Conservation (phyloP, 768 basidiomycete species). For the Kwoniella sp. region DNA sequence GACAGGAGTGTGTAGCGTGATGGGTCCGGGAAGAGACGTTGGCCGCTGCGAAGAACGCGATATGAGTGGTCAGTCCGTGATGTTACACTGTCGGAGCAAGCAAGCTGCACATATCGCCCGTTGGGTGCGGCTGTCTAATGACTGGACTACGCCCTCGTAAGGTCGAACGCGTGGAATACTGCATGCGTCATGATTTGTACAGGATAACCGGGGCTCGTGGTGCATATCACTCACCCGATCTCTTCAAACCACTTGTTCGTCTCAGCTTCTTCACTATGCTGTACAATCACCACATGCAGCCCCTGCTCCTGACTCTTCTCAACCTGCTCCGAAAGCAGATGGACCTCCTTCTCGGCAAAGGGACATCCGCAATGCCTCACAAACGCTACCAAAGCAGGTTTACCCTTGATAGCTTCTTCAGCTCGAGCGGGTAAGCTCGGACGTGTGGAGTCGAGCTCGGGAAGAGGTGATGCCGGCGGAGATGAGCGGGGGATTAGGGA, state of each 20-base stretch:
- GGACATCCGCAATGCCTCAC: slow-evolving; percentile 21
- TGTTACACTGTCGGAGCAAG: background rate
- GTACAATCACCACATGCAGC: slow-evolving; percentile 13
- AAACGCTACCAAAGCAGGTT: slow-evolving; percentile 11
- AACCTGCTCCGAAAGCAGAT: slow-evolving; percentile 7
- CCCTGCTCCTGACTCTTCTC: slow-evolving; percentile 1
- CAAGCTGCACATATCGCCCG: too few species aligned
- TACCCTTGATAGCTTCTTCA: background rate
- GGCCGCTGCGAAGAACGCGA: background rate
- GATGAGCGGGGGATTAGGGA: slow-evolving; percentile 18
- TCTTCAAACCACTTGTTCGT: slow-evolving; percentile 12
- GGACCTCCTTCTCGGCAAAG: slow-evolving; percentile 16
- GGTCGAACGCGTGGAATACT: too few species aligned
- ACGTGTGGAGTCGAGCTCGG: slow-evolving; percentile 3
- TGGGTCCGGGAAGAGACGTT: slow-evolving; percentile 2
- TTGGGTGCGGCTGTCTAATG: too few species aligned
- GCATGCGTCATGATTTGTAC: too few species aligned
- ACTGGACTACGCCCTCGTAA: too few species aligned
- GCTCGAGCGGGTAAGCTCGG: background rate
- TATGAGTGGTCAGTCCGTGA: background rate
- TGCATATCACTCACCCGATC: slow-evolving; percentile 11
- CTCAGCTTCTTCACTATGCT: slow-evolving; percentile 12
- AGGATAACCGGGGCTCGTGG: background rate
- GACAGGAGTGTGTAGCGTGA: slow-evolving; percentile 5
- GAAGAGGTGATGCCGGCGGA: background rate